These are phyloP conservation scores for Canariomyces notabilis DNA, from an alignment of 2,329 filamentous ascomycete species.

Conservation along the genomic window DNA sequence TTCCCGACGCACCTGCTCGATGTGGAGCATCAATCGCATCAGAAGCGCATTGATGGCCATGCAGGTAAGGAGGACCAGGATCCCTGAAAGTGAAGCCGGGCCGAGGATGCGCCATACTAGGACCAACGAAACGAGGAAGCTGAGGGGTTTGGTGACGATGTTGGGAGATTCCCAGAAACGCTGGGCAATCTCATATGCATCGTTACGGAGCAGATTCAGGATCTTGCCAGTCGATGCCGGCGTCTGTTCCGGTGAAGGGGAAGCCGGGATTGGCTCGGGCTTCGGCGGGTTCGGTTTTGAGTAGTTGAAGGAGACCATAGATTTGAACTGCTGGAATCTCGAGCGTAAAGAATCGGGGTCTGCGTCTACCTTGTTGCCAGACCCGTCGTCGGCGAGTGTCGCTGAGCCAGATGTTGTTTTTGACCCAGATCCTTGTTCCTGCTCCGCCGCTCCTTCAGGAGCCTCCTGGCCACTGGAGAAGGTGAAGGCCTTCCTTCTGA, in stretches of 20 bases:
- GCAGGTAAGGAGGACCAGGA: slow-evolving; percentile 63
- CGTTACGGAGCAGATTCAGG: slow-evolving; percentile 76
- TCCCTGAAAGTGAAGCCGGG: slow-evolving; percentile 69
- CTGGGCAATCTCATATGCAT: slow-evolving; percentile 78
- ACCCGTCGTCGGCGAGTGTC: slow-evolving; percentile 20
- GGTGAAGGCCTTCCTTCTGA: slow-evolving; percentile 56
- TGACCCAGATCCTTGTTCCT: slow-evolving; percentile 1
- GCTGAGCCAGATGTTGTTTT: slow-evolving; percentile 17
- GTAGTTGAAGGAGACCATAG: slow-evolving; percentile 15
- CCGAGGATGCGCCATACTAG: slow-evolving; percentile 77
- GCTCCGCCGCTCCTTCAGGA: not conserved
- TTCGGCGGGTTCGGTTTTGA: slow-evolving; percentile 30
- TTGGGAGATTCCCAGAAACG: slow-evolving; percentile 81
- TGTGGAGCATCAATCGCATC: slow-evolving; percentile 59
- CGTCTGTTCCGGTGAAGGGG: slow-evolving; percentile 26
- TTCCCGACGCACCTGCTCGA: slow-evolving; percentile 64
- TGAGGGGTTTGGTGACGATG: slow-evolving; percentile 71
- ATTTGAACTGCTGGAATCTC: slow-evolving; percentile 10
- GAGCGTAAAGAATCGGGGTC: slow-evolving; percentile 1
- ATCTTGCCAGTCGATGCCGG: slow-evolving; percentile 86
- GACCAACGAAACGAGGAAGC: slow-evolving; percentile 66
- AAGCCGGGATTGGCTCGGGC: slow-evolving; percentile 26
- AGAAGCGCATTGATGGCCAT: slow-evolving; percentile 66
- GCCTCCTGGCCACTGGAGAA: slow-evolving; percentile 28
- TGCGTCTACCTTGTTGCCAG: slow-evolving; percentile 5